phyloP scores from a whole-genome alignment of 129 eudicot species.

The Apium graveolens region DNA sequence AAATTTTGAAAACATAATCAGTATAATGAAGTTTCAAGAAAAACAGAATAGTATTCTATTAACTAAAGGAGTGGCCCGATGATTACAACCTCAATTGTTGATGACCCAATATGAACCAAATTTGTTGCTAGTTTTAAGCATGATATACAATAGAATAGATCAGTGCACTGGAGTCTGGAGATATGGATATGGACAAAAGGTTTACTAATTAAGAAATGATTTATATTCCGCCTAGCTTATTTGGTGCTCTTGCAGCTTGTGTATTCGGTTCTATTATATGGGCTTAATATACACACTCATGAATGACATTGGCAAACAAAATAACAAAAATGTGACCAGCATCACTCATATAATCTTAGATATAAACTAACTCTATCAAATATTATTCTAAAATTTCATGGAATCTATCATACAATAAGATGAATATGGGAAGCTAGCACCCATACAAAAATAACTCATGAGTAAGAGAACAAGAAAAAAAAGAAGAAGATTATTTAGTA shows the following conservation, averaged over 20 bases:
- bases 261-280: no score
- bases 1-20: neutral
- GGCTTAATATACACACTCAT: no score
- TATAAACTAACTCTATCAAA: neutral
- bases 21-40: neutral
- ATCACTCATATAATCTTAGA: neutral
- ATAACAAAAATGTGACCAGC: neutral
- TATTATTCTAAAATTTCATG: neutral
- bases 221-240: no score
- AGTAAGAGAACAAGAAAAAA: neutral
- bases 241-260: no score
- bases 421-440: conserved; percentile 2
- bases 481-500: neutral
- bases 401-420: neutral
- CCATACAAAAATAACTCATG: neutral
- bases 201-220: no score
- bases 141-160: neutral
- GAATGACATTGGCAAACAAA: neutral
- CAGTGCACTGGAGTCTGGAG: no score
- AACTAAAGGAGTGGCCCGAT: neutral
- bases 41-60: neutral
- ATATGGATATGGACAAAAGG: no score
- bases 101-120: neutral
- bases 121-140: no score
- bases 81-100: neutral